These are phyloP conservation scores for Cyphellophora attinorum DNA, from an alignment of 2,329 filamentous ascomycete species.

Conservation along the genomic window DNA sequence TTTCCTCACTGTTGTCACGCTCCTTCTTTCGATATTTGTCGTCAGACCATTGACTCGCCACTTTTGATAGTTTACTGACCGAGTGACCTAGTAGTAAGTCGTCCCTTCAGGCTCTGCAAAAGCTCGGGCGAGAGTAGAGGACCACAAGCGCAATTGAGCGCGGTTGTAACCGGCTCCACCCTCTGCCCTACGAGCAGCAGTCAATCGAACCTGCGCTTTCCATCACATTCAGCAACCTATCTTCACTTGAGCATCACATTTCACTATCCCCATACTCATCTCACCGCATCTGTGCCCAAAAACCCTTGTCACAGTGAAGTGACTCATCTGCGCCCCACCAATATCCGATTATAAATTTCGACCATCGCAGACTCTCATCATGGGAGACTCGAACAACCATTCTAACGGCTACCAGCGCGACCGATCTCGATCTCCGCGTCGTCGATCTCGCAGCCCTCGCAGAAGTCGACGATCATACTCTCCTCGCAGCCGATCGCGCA, in stretches of 20 bases:
- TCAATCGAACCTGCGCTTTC: conserved; percentile 7
- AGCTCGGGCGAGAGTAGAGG: no score
- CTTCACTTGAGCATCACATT: conserved; percentile 7
- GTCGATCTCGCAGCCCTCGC: conserved; percentile 72
- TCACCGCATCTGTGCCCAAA: conserved; percentile 10
- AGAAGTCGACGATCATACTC: conserved; percentile 69
- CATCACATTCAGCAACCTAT: conserved; percentile 7
- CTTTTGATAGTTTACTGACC: no score
- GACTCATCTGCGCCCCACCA: neutral
- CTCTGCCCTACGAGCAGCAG: no score
- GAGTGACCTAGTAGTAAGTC: no score
- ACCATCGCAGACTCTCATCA: no score
- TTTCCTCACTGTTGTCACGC: conserved; percentile 7
- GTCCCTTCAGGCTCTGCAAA: no score
- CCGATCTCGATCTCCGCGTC: conserved; percentile 56
- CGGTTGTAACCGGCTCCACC: no score
- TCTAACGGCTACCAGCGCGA: conserved; percentile 56
- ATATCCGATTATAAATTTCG: neutral
- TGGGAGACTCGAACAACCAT: no score
- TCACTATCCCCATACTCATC: conserved; percentile 6
- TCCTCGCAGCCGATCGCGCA: conserved; percentile 68
- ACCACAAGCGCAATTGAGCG: no score
- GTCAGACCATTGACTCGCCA: no score
- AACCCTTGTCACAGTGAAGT: neutral
- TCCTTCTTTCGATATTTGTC: neutral